Evolutionary conservation across 495 filamentous ascomycete genomes (phyloP).

Genomic region (Neurospora cerealis): DNA sequence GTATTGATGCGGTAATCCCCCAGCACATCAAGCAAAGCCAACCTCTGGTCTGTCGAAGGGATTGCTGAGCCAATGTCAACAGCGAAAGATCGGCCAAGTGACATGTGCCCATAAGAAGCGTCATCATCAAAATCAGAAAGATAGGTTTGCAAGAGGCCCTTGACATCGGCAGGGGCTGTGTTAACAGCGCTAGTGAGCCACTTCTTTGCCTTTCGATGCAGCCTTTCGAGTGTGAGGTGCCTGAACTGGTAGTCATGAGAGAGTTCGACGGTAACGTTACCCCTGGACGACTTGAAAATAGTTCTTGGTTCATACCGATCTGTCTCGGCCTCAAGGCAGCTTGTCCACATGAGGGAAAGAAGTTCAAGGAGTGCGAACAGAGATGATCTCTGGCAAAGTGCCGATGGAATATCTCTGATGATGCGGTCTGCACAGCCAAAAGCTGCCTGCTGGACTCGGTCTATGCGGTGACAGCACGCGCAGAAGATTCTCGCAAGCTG

Average conservation of each 20-base stretch:
- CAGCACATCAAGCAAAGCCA: constrained; percentile 65
- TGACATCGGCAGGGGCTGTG: constrained; percentile 86
- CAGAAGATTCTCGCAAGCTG: constrained; percentile 78
- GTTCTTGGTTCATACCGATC: constrained; percentile 86
- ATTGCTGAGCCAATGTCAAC: constrained; percentile 84
- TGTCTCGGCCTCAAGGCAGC: constrained; percentile 86
- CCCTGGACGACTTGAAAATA: constrained; percentile 62
- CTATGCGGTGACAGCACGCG: constrained; percentile 84
- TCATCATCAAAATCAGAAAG: constrained; percentile 88
- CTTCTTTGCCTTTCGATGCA: constrained; percentile 62
- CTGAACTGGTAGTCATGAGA: constrained; percentile 81
- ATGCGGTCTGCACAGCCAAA: constrained; percentile 73
- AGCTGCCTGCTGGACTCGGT: constrained; percentile 77
- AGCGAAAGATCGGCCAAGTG: constrained; percentile 90
- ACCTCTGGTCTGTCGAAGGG: constrained; percentile 76
- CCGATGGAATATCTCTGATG: constrained; percentile 72
- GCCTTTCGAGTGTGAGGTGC: constrained; percentile 62
- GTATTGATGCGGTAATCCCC: constrained; percentile 68
- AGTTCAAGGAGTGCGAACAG: constrained; percentile 88
- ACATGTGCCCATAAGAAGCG: constrained; percentile 75
- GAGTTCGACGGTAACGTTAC: constrained; percentile 71
- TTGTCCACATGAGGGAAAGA: constrained; percentile 84
- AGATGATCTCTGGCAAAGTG: constrained; percentile 79
- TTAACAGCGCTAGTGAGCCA: constrained; percentile 78
- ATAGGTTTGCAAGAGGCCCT: constrained; percentile 89